Conservation (phyloP, 2,329 filamentous ascomycete genomes). For the Sporothrix phasma region DNA sequence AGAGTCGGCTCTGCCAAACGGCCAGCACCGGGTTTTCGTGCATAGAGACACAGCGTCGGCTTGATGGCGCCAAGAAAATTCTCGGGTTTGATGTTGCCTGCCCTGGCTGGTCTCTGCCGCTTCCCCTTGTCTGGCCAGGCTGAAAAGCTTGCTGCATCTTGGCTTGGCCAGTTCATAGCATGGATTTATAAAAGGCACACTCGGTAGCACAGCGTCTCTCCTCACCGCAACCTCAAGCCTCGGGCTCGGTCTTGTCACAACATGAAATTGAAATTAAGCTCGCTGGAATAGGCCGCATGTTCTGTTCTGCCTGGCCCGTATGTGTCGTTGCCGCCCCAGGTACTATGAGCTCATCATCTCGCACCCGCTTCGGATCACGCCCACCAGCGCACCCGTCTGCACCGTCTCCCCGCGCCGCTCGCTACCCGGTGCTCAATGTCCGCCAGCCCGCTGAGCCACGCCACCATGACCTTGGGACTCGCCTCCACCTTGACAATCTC, state of each 20-base stretch:
- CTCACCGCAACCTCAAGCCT: background rate
- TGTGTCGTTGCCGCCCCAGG: background rate
- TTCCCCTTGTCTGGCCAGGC: background rate
- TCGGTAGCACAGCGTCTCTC: too few relatives aligned
- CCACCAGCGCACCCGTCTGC: constrained; percentile 88
- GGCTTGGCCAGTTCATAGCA: too few relatives aligned
- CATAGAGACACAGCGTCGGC: too few relatives aligned
- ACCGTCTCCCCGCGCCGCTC: constrained; percentile 78
- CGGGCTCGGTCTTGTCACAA: background rate
- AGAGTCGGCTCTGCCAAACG: too few relatives aligned
- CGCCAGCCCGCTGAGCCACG: constrained; percentile 83
- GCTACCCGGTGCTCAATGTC: constrained; percentile 89
- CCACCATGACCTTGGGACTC: constrained; percentile 73
- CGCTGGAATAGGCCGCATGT: constrained; percentile 1
- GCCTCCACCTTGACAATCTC: constrained; percentile 77
- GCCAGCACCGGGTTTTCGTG: too few relatives aligned
- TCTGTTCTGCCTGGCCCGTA: background rate
- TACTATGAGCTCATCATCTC: constrained; percentile 46
- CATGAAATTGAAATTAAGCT: background rate
- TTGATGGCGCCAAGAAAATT: background rate
- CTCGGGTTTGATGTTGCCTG: background rate
- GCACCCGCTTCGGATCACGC: constrained; percentile 75
- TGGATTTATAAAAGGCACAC: too few relatives aligned
- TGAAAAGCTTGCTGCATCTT: background rate
- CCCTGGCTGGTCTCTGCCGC: background rate